phyloP scores from a whole-genome alignment of 2,329 filamentous ascomycete species.

The Fusarium multiceps region DNA sequence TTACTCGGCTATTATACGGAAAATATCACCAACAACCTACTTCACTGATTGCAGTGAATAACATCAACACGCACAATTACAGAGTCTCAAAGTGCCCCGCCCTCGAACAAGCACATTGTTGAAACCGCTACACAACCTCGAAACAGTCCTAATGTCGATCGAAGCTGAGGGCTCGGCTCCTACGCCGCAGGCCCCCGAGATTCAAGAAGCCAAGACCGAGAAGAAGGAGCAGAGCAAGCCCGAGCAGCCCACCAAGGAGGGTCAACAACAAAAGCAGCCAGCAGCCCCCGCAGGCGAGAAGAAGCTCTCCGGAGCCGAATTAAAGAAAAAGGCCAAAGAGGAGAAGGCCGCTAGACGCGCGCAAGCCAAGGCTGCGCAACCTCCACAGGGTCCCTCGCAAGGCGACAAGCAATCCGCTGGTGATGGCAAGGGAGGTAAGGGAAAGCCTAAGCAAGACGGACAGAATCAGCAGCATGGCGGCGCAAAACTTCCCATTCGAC shows the following conservation, averaged over 20 bases:
- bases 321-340: slow-evolving; percentile 90
- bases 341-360: slow-evolving; percentile 90
- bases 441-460: slow-evolving; percentile 60
- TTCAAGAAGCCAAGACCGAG: slow-evolving; percentile 43
- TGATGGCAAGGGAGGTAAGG: slow-evolving; percentile 61
- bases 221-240: slow-evolving; percentile 42
- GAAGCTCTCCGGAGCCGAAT: slow-evolving; percentile 78
- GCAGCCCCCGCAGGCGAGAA: slow-evolving; percentile 51
- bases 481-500: slow-evolving; percentile 51
- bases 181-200: slow-evolving; percentile 43
- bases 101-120: slow-evolving; percentile 30
- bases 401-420: slow-evolving; percentile 51
- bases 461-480: slow-evolving; percentile 47
- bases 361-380: slow-evolving; percentile 70
- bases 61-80: slow-evolving; percentile 13
- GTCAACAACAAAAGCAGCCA: slow-evolving; percentile 33
- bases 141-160: slow-evolving; percentile 46
- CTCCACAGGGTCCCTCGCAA: slow-evolving; percentile 54
- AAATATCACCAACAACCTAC: not conserved
- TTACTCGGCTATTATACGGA: not conserved
- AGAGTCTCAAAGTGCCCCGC: slow-evolving; percentile 36
- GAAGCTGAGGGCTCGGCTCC: slow-evolving; percentile 49
- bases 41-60: not conserved
- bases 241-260: slow-evolving; percentile 42
- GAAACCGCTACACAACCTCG: slow-evolving; percentile 17